Evolutionary conservation across 495 filamentous ascomycete genomes (phyloP), one percentile per base, ranked within the genome.

Genomic region (Daldinia loculata): DNA sequence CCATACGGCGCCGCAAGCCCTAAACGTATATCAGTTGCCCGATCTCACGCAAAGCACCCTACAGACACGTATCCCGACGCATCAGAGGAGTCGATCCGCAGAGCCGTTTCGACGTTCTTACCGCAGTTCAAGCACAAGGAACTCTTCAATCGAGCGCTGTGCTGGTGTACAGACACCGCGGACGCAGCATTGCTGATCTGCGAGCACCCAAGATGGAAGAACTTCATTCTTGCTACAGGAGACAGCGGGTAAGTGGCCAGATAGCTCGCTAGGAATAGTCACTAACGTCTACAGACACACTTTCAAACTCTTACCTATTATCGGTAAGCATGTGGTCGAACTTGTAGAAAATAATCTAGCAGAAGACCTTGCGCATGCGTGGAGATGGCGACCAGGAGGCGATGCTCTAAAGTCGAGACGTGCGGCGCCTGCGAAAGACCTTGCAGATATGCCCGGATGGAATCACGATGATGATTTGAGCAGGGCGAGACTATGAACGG

Each of bases 81-180:
- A 24, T 86, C 86, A 53, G 85, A 87, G 74, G 68, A 61, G 63
- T 69, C 77, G 58, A 70, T 87, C 38, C 76, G 84, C 26, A 74
- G 72, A 53, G 67, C 86, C 45, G 74, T 88, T 50, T 69, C 70
- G 24, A 79, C 87, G 36, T 83, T 84, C 34, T 72, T 89, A 1
- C 86, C 85, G 2, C 71, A 69, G 12, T 76, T 88, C 34, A 78
- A 78, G 26, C 73, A 84, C 30, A 75, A 84, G 17, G 80, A 82
- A 11, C 75, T 88, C 22, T 84, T 86, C 30, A 72, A 80, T 59
- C 81, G 80, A 57, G 79, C 75, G n/a, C 67, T 89, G 48, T 89
- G 86, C 63, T 89, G 86, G 85, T 88, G 85, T 76, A 82, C 83
- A 11, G 85, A 87, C 70, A 86, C 81, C 19, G 80, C 79, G 30